Conservation (phyloP, 2,329 filamentous ascomycete species). For the Venturia aucupariae region DNA sequence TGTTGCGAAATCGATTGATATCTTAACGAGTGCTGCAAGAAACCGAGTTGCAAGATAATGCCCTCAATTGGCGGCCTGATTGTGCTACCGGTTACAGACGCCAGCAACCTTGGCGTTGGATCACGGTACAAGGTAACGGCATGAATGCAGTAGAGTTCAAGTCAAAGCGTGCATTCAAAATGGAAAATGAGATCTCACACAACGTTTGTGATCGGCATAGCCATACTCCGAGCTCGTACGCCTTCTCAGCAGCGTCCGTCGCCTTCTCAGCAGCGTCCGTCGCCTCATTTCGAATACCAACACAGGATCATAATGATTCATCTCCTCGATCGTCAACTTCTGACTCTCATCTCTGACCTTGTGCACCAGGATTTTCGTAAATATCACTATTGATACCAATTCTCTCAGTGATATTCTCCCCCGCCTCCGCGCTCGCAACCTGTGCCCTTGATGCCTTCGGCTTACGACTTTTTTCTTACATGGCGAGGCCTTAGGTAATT, state of each 20-base stretch:
- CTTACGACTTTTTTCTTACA: constrained; percentile 30
- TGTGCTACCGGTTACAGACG: too few relatives aligned
- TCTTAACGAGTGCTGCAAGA: too few relatives aligned
- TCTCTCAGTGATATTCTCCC: constrained; percentile 31
- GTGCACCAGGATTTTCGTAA: constrained; percentile 34
- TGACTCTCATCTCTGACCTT: constrained; percentile 53
- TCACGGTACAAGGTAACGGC: too few relatives aligned
- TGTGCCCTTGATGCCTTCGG: constrained; percentile 31
- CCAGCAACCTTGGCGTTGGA: too few relatives aligned
- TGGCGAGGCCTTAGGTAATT: constrained; percentile 24
- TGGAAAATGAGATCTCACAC: neutral
- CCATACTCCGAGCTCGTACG: neutral
- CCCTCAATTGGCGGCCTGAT: too few relatives aligned
- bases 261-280: neutral
- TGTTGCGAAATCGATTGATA: too few relatives aligned
- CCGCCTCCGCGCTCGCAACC: constrained; percentile 27
- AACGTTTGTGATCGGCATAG: neutral
- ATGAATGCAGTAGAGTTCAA: too few relatives aligned
- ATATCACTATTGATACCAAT: constrained; percentile 55
- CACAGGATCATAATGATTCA: constrained; percentile 47
- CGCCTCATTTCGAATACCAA: neutral
- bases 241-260: neutral
- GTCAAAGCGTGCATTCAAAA: too few relatives aligned
- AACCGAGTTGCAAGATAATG: too few relatives aligned
- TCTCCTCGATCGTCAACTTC: constrained; percentile 59